phyloP scores from a whole-genome alignment of 106 monocot genomes.

The Allium cepa region DNA sequence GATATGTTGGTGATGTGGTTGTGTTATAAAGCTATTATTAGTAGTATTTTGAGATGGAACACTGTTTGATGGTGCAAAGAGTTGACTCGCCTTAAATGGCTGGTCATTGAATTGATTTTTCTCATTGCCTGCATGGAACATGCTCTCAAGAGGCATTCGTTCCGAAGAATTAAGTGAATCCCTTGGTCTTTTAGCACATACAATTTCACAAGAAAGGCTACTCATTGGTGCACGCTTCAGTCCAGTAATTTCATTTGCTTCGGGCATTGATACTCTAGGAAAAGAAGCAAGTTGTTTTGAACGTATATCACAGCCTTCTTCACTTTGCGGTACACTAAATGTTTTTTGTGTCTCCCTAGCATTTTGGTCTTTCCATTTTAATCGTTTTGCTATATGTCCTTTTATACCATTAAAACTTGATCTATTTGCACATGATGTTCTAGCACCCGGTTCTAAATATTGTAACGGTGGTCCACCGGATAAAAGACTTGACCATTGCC shows the following conservation, averaged over 20 bases:
- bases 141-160: not conserved
- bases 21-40: not conserved
- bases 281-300: conserved; percentile 1
- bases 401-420: not conserved
- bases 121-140: too few species aligned
- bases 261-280: conserved; percentile 2
- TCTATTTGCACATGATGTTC: not conserved
- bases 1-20: too few species aligned
- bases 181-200: conserved; percentile 7
- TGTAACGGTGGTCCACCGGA: conserved; percentile 35
- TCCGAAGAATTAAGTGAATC: not conserved
- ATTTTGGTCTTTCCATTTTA: not conserved
- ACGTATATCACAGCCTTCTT: conserved; percentile 1
- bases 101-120: too few species aligned
- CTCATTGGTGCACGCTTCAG: not conserved
- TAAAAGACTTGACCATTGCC: conserved; percentile 52
- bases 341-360: conserved; percentile 9
- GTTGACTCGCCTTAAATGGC: too few species aligned
- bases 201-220: not conserved
- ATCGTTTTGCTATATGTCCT: too few species aligned
- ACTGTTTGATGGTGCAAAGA: conserved; percentile 15
- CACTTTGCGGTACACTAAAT: conserved; percentile 14
- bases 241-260: not conserved
- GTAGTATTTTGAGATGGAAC: conserved; percentile 8
- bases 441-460: conserved; percentile 2